These are phyloP conservation scores for Fusarium sulawesiense DNA, from an alignment of 2,329 filamentous ascomycete genomes.

Conservation along the genomic window DNA sequence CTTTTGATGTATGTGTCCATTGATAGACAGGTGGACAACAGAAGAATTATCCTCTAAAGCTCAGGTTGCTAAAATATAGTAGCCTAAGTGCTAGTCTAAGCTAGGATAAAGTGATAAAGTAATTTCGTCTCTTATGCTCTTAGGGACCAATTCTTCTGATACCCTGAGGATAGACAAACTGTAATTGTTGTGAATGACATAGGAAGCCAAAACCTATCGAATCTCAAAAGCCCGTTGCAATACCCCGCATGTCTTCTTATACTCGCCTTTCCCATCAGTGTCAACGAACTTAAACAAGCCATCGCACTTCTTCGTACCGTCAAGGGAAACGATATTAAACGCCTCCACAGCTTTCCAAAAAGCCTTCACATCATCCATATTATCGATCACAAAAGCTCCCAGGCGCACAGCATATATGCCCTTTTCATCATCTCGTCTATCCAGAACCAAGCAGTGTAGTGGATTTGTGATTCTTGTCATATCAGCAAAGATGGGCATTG, in stretches of 20 bases:
- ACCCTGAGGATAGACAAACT: too few relatives aligned
- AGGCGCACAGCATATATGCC: background rate
- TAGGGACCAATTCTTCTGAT: too few relatives aligned
- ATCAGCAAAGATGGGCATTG: conserved; percentile 14
- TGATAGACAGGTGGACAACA: background rate
- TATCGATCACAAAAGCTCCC: background rate
- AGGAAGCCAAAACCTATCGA: background rate
- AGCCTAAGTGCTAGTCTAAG: too few relatives aligned
- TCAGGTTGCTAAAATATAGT: too few relatives aligned
- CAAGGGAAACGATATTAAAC: background rate
- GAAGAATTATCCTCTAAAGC: too few relatives aligned
- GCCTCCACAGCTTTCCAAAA: conserved; percentile 5
- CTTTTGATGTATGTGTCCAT: accelerated
- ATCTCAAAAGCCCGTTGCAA: conserved; percentile 9
- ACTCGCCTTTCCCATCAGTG: background rate
- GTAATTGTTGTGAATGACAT: too few relatives aligned
- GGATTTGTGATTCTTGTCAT: background rate
- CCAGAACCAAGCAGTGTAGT: background rate
- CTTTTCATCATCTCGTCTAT: background rate
- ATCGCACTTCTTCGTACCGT: background rate
- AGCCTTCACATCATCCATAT: accelerated
- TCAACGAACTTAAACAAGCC: background rate
- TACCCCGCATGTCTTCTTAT: background rate
- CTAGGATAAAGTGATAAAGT: too few relatives aligned
- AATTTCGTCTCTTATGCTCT: too few relatives aligned